Base-by-base conservation (phyloP, 306 rosid species). In the Parietaria judaica region DNA sequence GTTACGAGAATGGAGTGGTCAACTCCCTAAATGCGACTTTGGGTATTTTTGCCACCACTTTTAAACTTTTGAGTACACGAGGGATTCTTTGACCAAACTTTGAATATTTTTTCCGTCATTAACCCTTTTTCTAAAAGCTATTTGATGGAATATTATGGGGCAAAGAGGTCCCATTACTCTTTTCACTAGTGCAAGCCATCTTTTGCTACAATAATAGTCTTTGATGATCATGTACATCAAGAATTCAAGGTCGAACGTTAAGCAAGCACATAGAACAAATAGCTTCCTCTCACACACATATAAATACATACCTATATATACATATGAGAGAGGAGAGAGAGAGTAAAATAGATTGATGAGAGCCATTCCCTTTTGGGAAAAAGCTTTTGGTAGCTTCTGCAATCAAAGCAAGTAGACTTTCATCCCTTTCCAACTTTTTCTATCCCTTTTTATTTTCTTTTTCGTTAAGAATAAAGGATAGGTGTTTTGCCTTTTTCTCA, bases 351-450 rank as follows among this genome's bases (percentile, higher is more conserved):
- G 59, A 80, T 72, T 64, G 45, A 41, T 68, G 71, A 65, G 84
- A 80, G 78, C 66, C 83, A 75, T 81, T 66, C 68, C 65, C 67
- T 72, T 68, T 54, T 60, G 35, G 5, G 36, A 34, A 76, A 74
- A 77, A 76, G 83, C 75, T 80, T 70, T 77, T 82, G 99, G 90
- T 86, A 82, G 94, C 94, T 92, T 92, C 96, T 88, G 90, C 86
- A 83, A 91, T 88, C 88, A 84, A 88, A 92, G 96, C 94, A 88
- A 88, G 76, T 69, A 79, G 94, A 88, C 95, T 88, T 92, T 88
- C 69, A 65, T 84, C 71, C 77, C 68, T 50, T 41, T 49, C 54
- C 52, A 46, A 48, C 67, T 63, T 61, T 65, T 65, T 64, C 65
- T 38, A 52, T 46, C 14, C 14, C 14, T 75, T 36, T 34, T 50